Evolutionary conservation across 1,284 basidiomycete species (phyloP), one percentile per base, ranked within the genome.

Genomic region (Heliocybe sulcata): DNA sequence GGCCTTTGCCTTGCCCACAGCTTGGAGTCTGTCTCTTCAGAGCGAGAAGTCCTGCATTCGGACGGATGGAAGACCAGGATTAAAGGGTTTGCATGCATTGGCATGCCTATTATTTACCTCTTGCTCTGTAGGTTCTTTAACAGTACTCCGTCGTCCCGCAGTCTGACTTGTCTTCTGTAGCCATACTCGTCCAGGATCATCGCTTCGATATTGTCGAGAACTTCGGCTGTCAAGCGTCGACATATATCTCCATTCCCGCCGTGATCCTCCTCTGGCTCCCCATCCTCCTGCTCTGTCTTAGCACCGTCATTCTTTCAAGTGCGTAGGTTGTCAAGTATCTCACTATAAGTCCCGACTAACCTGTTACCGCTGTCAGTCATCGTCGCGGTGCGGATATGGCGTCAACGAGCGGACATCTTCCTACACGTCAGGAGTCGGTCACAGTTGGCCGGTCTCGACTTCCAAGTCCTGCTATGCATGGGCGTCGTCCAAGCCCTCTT

Each of bases 61-160:
- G 38, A 16, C 16, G 4, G 6, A 42, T 63, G 70, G 16, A 62
- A 75, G 31, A 61, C 70, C 45, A 61, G 73, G 14, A 68, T 79
- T 48, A 80, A 85, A 51, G 47, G 70, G 25, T 45, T 67, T 1
- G 72, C 83, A 59, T 79, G 81, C 55, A 63, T 75, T 9, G 74
- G 74, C 0, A 45, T 81, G 0, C 82, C 82, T 0, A n/a, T 72
- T 1, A 2, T 82, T 2, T 68, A 66, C 55, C 79, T 81, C 76
- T 69, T 64, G 42, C 63, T 83, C 1, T 79, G 80, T 83, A 59
- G 59, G 47, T 49, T 49, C 16, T n/a, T 49, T 29, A 14, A n/a
- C n/a, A n/a, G n/a, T n/a, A n/a, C n/a, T n/a, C n/a, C n/a, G 25
- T 25, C 22, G 20, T 25, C 6, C 23, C 3, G 23, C 47, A 14